These are phyloP conservation scores for Pichia sporocuriosa DNA, from an alignment of 805 yeast species.

Conservation along the genomic window DNA sequence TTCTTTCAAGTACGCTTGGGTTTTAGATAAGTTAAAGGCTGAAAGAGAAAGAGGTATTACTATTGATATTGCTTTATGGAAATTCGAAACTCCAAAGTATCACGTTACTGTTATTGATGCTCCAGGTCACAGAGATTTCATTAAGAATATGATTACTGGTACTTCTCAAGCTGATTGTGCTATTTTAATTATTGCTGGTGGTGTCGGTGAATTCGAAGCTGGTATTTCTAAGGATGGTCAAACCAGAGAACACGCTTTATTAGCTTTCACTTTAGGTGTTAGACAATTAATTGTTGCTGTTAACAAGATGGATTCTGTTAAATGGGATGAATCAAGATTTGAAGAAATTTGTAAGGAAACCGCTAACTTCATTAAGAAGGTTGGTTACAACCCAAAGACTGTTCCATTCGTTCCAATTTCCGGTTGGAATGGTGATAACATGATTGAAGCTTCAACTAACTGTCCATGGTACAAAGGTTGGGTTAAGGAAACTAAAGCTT, in stretches of 20 bases:
- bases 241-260: slow-evolving; percentile 91
- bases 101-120: slow-evolving; percentile 90
- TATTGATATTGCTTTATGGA: slow-evolving; percentile 88
- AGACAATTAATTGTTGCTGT: slow-evolving; percentile 81
- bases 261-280: slow-evolving; percentile 87
- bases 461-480: slow-evolving; percentile 88
- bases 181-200: slow-evolving; percentile 83
- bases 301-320: slow-evolving; percentile 93
- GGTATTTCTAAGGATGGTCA: slow-evolving; percentile 94
- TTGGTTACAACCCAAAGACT: slow-evolving; percentile 76
- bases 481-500: slow-evolving; percentile 66
- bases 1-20: slow-evolving; percentile 98
- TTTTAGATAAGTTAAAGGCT: slow-evolving; percentile 89
- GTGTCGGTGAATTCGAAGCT: slow-evolving; percentile 92
- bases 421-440: slow-evolving; percentile 92
- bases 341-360: slow-evolving; percentile 73
- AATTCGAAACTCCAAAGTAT: slow-evolving; percentile 87
- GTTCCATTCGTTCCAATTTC: slow-evolving; percentile 87
- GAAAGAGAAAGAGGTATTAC: slow-evolving; percentile 98
- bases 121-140: slow-evolving; percentile 95
- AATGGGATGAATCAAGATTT: slow-evolving; percentile 79
- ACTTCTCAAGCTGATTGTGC: slow-evolving; percentile 93
- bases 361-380: slow-evolving; percentile 75
- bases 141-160: slow-evolving; percentile 95
- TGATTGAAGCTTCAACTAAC: slow-evolving; percentile 77